A percentile compares a stretch with the other conserved stretches of the same genome.
These are phyloP conservation scores for Rhizoclosmatium sp. DNA, from an alignment of 192 early-diverging fungal species.

Conservation along the genomic window DNA sequence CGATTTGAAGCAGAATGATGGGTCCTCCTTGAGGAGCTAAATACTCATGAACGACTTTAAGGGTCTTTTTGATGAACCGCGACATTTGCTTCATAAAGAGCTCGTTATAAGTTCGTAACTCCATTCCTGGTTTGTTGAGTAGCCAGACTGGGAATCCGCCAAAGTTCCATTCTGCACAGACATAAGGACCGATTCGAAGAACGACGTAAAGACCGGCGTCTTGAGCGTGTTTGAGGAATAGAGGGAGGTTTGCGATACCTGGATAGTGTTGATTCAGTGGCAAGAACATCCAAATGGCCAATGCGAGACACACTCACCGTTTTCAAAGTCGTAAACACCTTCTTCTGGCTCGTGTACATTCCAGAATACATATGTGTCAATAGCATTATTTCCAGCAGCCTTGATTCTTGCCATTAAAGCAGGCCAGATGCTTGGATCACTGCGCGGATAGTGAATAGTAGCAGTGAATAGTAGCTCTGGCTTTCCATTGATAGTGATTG, in stretches of 20 bases:
- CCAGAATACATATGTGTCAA: conserved; percentile 76
- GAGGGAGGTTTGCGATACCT: conserved; percentile 53
- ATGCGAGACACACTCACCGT: conserved; percentile 33
- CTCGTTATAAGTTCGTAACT: background rate
- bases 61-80: conserved; percentile 6
- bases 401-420: conserved; percentile 61
- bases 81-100: background rate
- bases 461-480: conserved; percentile 53
- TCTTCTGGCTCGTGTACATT: conserved; percentile 65
- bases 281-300: too few species aligned
- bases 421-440: conserved; percentile 65
- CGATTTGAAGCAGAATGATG: conserved; percentile 68
- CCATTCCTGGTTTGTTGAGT: conserved; percentile 12
- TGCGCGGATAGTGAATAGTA: conserved; percentile 69
- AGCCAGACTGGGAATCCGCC: conserved; percentile 73
- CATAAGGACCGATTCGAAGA: conserved; percentile 70
- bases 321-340: conserved; percentile 64
- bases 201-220: conserved; percentile 61
- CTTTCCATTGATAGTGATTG: conserved; percentile 41
- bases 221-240: conserved; percentile 57
- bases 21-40: conserved; percentile 52
- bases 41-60: conserved; percentile 1
- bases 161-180: conserved; percentile 68
- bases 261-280: background rate
- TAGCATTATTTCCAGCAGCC: conserved; percentile 61